These are phyloP conservation scores for Pisolithus orientalis DNA, from an alignment of 768 basidiomycete genomes.

Conservation along the genomic window DNA sequence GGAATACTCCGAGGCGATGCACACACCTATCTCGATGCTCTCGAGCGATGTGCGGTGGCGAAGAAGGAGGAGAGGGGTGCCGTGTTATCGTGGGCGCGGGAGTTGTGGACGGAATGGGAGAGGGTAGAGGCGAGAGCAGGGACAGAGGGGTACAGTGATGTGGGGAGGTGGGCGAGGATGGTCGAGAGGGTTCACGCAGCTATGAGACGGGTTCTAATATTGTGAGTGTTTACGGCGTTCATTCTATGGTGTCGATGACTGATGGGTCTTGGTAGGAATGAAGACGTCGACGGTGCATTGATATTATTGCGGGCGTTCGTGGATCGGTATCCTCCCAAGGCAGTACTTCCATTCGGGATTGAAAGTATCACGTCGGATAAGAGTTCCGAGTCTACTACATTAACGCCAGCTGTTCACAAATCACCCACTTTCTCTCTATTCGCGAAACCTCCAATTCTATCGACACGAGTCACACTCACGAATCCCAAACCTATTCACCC, in stretches of 20 bases:
- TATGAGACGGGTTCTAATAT: conserved; percentile 56
- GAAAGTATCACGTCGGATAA: background rate
- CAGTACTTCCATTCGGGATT: conserved; percentile 34
- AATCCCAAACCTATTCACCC: conserved; percentile 9
- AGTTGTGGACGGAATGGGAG: conserved; percentile 65
- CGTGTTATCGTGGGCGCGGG: conserved; percentile 48
- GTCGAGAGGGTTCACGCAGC: conserved; percentile 66
- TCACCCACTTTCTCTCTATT: conserved; percentile 14
- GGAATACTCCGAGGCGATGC: conserved; percentile 40
- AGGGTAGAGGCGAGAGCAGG: conserved; percentile 36
- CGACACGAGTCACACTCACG: conserved; percentile 49
- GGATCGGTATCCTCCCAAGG: conserved; percentile 53
- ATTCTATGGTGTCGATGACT: background rate
- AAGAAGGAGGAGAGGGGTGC: conserved; percentile 38
- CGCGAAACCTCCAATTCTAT: conserved; percentile 45
- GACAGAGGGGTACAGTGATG: conserved; percentile 16
- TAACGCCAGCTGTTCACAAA: background rate
- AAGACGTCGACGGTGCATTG: conserved; percentile 48
- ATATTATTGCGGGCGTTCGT: conserved; percentile 56
- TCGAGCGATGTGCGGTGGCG: conserved; percentile 56
- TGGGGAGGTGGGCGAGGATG: conserved; percentile 34
- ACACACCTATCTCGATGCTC: conserved; percentile 53
- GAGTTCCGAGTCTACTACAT: background rate
- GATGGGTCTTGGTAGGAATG: conserved; percentile 31
- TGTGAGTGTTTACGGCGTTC: conserved; percentile 40